Base-by-base conservation (phyloP, 2,329 filamentous ascomycete species). In the Epichloe uncinata region DNA sequence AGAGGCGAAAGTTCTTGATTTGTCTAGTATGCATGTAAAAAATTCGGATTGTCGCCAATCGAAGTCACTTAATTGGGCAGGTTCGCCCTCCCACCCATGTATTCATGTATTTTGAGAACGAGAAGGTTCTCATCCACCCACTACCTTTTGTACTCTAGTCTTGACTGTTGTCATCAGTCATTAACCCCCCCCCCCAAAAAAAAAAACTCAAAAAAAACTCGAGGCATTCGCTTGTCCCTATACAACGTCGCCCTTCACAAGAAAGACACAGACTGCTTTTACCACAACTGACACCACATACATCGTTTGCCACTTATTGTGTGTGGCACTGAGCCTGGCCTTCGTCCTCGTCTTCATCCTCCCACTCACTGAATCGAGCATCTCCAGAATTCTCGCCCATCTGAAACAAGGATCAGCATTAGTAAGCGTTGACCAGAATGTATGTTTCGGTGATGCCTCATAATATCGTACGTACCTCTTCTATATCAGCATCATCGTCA, bases 401-500 rank as follows among this genome's bases (percentile, higher is more conserved):
- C 71, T 84, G 52, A 9, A 30, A 30, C 8, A 30, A 30, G 33
- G 42, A 36, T 2, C 12, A 15, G 11, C 45, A 55, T 69, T 58
- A 69, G 63, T 52, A 4, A 37, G 30, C 16, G 15, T 3, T 7
- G 33, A 22, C 8, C 5, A 34, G 8, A 36, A 12, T 35, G 16
- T 33, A 30, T 15, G n/a, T 7, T 18, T 13, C 9, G 42, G 16
- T 11, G 5, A 3, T 4, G 15, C 12, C 8, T 18, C 9, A 36
- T 16, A 22, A 38, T 15, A 35, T 3, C 2, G 38, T 15, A 20
- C 75, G 67, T 66, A 84, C 81, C 61, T 89, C 81, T 47, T 96
- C 87, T 57, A 95, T 78, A 59, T 89, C 83, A 3, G 81, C 87
- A 55, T 90, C 80, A n/a, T 79, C 78, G 54, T 95, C 85, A 59